phyloP scores from a whole-genome alignment of 176 grass and related monocot species.

The Pharus latifolius region DNA sequence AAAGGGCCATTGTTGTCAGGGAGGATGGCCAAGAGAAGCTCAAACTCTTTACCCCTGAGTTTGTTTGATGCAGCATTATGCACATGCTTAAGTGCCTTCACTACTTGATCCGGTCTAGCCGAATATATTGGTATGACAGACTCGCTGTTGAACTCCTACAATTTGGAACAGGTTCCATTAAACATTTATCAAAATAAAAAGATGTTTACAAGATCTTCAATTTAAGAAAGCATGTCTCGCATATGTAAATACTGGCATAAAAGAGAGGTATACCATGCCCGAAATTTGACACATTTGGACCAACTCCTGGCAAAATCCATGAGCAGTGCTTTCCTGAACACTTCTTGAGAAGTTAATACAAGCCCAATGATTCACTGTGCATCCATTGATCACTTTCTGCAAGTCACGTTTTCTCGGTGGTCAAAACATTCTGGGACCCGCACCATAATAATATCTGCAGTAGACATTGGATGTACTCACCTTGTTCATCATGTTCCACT shows the following conservation, averaged over 20 bases:
- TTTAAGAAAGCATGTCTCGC: background rate
- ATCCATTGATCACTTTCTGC: conserved; percentile 77
- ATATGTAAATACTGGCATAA: background rate
- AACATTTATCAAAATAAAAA: background rate
- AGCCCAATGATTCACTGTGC: conserved; percentile 58
- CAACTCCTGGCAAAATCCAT: conserved; percentile 62
- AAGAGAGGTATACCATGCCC: conserved; percentile 48
- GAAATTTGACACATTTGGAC: conserved; percentile 60
- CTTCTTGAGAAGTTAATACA: conserved; percentile 78
- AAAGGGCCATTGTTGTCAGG: conserved; percentile 73
- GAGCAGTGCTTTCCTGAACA: conserved; percentile 68
- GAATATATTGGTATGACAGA: conserved; percentile 58
- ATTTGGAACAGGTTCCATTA: background rate
- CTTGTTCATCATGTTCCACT: conserved; percentile 86
- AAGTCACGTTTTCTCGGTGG: background rate
- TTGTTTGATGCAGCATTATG: conserved; percentile 49
- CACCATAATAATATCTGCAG: background rate
- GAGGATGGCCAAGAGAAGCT: conserved; percentile 64
- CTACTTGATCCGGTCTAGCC: conserved; percentile 53
- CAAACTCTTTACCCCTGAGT: conserved; percentile 58
- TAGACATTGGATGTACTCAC: background rate
- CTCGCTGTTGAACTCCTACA: conserved; percentile 54
- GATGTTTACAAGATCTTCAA: background rate
- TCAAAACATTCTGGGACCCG: background rate
- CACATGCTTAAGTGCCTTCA: conserved; percentile 50